phyloP scores from a whole-genome alignment of 2,329 filamentous ascomycete species.

The Pseudovirgaria hyperparasitica region DNA sequence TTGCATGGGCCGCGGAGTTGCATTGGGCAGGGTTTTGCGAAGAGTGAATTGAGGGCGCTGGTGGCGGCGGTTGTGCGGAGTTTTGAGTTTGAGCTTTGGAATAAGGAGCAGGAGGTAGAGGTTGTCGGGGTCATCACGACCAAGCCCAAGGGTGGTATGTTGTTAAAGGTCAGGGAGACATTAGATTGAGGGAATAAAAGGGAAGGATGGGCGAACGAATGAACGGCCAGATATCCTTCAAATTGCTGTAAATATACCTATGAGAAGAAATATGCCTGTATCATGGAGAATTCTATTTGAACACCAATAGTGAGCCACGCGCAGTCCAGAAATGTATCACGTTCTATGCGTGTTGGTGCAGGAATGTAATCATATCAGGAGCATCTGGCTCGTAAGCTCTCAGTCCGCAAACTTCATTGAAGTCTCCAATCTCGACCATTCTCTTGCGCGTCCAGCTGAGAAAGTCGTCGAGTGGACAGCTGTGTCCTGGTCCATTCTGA shows the following conservation, averaged over 20 bases:
- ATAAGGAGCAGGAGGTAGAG: constrained; percentile 15
- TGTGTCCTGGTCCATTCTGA: constrained; percentile 32
- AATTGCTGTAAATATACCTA: too few relatives aligned
- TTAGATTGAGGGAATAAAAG: too few relatives aligned
- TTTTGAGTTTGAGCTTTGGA: constrained; percentile 22
- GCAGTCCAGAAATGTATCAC: too few relatives aligned
- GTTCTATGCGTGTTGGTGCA: too few relatives aligned
- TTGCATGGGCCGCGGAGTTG: constrained; percentile 28
- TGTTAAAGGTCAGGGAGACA: constrained; percentile 17
- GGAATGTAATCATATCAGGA: constrained; percentile 33
- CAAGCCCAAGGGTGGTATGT: constrained; percentile 26
- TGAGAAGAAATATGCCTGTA: too few relatives aligned
- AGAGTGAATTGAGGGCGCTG: constrained; percentile 22
- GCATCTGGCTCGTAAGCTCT: constrained; percentile 24
- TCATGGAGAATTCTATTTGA: too few relatives aligned
- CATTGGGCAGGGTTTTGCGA: constrained; percentile 25
- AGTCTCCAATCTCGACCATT: constrained; percentile 33
- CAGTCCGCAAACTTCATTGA: constrained; percentile 36
- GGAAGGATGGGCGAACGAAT: too few relatives aligned
- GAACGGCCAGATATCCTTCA: too few relatives aligned
- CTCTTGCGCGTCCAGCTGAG: constrained; percentile 25
- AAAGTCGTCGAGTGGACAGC: constrained; percentile 36
- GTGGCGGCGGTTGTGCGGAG: constrained; percentile 20
- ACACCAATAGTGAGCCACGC: too few relatives aligned
- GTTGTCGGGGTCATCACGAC: constrained; percentile 23